Percentiles rank a stretch among this genome's conserved stretches.
Conservation (phyloP, 2,329 filamentous ascomycete genomes). For the Epichloe aotearoae region DNA sequence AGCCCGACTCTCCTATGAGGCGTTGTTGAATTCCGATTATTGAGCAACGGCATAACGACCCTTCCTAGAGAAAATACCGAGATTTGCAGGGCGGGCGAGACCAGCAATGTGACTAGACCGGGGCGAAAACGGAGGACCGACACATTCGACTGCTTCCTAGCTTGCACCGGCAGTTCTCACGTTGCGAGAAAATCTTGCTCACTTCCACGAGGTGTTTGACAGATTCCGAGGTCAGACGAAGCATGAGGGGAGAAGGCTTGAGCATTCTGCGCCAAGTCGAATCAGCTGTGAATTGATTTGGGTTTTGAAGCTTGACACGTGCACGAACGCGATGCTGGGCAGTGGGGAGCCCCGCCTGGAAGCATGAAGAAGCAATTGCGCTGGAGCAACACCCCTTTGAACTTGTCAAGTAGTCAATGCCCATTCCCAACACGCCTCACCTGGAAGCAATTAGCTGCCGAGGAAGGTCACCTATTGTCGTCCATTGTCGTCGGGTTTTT, state of each 20-base stretch:
- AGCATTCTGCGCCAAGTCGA: neutral
- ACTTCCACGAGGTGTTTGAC: neutral
- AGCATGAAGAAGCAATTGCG: neutral
- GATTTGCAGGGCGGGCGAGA: neutral
- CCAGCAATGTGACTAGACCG: neutral
- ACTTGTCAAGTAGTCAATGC: neutral
- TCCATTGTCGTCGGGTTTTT: neutral
- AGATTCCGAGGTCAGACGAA: neutral
- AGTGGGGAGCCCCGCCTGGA: neutral
- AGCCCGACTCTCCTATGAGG: slow-evolving; percentile 10
- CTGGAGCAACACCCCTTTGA: neutral
- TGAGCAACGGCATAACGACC: slow-evolving; percentile 3
- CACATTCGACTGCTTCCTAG: neutral
- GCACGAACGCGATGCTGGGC: neutral
- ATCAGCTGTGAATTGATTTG: neutral
- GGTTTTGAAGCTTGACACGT: neutral
- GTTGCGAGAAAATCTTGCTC: neutral
- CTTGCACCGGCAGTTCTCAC: neutral
- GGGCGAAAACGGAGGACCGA: neutral
- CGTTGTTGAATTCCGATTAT: neutral
- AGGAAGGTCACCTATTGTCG: neutral
- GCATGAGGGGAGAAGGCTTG: neutral
- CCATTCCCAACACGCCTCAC: neutral
- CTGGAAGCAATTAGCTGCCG: neutral
- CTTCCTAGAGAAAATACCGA: neutral